Evolutionary conservation across 768 basidiomycete genomes (phyloP), one percentile per base, ranked within the genome.

Genomic region (Xanthoconium purpureum): DNA sequence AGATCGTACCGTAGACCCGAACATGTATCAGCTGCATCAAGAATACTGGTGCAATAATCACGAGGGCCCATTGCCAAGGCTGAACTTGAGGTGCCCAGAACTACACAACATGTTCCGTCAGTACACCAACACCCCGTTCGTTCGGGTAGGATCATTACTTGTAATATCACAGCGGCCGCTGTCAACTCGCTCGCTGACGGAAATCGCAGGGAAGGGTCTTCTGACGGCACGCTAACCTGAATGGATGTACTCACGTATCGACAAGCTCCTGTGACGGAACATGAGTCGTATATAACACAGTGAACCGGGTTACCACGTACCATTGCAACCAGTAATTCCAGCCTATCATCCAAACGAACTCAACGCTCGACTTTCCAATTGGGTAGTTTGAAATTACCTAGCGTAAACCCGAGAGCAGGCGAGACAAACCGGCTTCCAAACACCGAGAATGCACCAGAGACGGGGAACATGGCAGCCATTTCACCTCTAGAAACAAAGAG

Each of bases 401-500:
- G 70, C 18, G 82, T 81, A 61, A 84, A 85, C 6, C 82, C 84
- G 30, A 86, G 73, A 3, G 82, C 79, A 20, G 80, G 80, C 13
- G 82, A 83, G 44, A 86, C 79, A 56, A 85, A 85, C 32, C 84
- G 77, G 18, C 76, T 71, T 1, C 81, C 83, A 56, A 85, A 83
- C 20, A 75, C 71, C 17, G 84, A 80, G 66, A 85, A 85, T 35
- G 82, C 80, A 35, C 83, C 85, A 28, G 82, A 81, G 28, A 85
- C 81, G 0, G 83, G 84, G 55, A 76, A 84, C 72, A 84, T 80
- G 17, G 82, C 77, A 20, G 84, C 76, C 85, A 88, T 86, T 65
- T 87, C 85, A 12, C 84, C 84, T 33, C 80, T 82, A 36, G 18
- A 30, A 40, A 24, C n/a, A 18, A 50, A 24, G 30, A 32, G 10